phyloP scores from a whole-genome alignment of 2,329 filamentous ascomycete species.

The Emericellopsis atlantica region DNA sequence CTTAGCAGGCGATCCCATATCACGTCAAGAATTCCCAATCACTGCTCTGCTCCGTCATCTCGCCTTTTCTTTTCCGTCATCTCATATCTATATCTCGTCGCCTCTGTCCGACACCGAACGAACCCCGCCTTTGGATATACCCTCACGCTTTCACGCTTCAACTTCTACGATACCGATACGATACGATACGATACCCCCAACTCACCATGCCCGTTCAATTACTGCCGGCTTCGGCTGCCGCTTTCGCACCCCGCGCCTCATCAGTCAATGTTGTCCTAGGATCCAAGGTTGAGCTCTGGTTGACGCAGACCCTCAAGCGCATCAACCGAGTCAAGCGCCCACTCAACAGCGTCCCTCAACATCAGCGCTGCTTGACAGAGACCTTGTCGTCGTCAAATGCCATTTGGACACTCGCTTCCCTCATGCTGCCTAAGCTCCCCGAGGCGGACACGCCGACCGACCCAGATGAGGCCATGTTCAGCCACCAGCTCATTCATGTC shows the following conservation, averaged over 20 bases:
- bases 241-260: conserved; percentile 81
- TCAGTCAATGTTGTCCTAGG: conserved; percentile 91
- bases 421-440: conserved; percentile 86
- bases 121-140: conserved; percentile 4
- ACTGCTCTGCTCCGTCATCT: conserved; percentile 40
- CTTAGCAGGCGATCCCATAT: conserved; percentile 37
- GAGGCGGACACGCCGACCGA: conserved; percentile 76
- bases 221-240: conserved; percentile 86
- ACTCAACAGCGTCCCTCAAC: conserved; percentile 91
- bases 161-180: not conserved
- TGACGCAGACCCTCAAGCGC: conserved; percentile 91
- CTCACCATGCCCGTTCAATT: conserved; percentile 76
- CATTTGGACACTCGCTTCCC: conserved; percentile 86
- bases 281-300: conserved; percentile 88
- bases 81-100: conserved; percentile 14
- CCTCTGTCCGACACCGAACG: conserved; percentile 4
- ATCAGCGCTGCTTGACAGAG: conserved; percentile 90
- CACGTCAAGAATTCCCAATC: conserved; percentile 6
- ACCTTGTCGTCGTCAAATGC: conserved; percentile 80
- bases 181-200: conserved; percentile 5
- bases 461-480: conserved; percentile 76
- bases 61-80: conserved; percentile 28
- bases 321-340: conserved; percentile 95
- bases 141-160: no score
- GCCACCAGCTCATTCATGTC: conserved; percentile 73